Conservation (phyloP, 768 basidiomycete genomes). For the Suillus plorans region DNA sequence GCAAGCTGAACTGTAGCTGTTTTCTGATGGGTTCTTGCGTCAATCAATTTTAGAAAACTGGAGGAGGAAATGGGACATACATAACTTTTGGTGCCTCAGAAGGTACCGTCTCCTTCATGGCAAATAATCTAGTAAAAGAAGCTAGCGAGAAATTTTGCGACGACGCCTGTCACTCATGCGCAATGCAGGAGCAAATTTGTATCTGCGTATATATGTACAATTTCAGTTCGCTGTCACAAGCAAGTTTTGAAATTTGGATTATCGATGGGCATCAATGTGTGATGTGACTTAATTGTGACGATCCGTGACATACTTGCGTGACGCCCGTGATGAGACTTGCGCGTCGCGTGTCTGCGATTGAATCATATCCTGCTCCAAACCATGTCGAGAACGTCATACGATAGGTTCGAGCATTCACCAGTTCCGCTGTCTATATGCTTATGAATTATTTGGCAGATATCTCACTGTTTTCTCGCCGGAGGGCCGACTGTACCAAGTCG, state of each 20-base stretch:
- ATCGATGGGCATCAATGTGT: neutral
- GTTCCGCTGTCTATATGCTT: neutral
- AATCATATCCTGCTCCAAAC: slow-evolving; percentile 28
- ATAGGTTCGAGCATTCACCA: slow-evolving; percentile 50
- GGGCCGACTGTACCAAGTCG: slow-evolving; percentile 98
- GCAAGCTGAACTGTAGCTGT: slow-evolving; percentile 91
- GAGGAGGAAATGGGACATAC: slow-evolving; percentile 38
- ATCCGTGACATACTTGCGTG: slow-evolving; percentile 37
- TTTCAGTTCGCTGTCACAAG: neutral
- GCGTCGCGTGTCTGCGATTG: slow-evolving; percentile 55
- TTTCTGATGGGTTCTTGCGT: slow-evolving; percentile 54
- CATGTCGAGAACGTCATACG: slow-evolving; percentile 96
- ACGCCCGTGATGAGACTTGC: slow-evolving; percentile 41
- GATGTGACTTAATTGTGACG: slow-evolving; percentile 19
- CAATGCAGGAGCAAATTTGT: neutral
- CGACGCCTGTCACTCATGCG: neutral
- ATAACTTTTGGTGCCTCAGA: slow-evolving; percentile 83
- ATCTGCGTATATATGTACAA: neutral
- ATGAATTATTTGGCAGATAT: slow-evolving; percentile 51
- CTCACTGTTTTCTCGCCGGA: slow-evolving; percentile 97
- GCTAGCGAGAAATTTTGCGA: neutral
- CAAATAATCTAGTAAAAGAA: neutral
- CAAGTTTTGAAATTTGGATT: neutral
- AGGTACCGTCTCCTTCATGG: slow-evolving; percentile 79
- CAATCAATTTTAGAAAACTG: neutral